Percentiles rank a stretch among this genome's conserved stretches.
Conservation (phyloP, 257 asterid species). For the Gentiana dahurica region DNA sequence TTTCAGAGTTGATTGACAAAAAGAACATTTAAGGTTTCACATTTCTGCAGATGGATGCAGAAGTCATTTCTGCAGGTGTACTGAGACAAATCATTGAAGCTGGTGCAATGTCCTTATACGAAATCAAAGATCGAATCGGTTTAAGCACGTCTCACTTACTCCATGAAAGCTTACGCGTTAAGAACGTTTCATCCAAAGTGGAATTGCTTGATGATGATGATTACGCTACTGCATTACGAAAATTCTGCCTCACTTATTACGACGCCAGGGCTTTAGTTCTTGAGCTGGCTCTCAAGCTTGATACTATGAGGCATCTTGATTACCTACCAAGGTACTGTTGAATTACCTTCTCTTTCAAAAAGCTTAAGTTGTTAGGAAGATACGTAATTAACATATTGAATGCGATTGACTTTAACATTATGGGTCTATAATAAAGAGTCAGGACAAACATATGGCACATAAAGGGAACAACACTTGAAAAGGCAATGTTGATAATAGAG, state of each 20-base stretch:
- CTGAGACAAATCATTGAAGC: slow-evolving; percentile 55
- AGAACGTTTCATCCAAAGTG: slow-evolving; percentile 52
- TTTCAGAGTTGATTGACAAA: not conserved
- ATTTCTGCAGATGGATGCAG: slow-evolving; percentile 84
- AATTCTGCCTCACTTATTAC: slow-evolving; percentile 73
- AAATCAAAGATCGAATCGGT: slow-evolving; percentile 61
- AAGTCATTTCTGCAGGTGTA: slow-evolving; percentile 79
- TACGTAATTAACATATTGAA: too few species aligned
- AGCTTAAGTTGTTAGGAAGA: too few species aligned
- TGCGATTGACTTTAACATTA: too few species aligned
- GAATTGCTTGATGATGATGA: slow-evolving; percentile 60
- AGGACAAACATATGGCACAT: too few species aligned
- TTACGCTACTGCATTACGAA: slow-evolving; percentile 62
- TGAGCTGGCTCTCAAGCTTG: slow-evolving; percentile 76
- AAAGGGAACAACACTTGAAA: too few species aligned
- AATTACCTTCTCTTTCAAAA: too few species aligned
- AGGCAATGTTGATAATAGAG: too few species aligned
- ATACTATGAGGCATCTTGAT: slow-evolving; percentile 72
- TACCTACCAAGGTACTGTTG: slow-evolving; percentile 53
- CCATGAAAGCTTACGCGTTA: slow-evolving; percentile 74
- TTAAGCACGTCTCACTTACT: slow-evolving; percentile 62
- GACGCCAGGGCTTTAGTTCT: slow-evolving; percentile 81
- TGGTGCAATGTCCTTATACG: slow-evolving; percentile 49
- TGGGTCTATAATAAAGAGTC: too few species aligned
- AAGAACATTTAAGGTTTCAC: slow-evolving; percentile 1